phyloP scores from a whole-genome alignment of 2,329 filamentous ascomycete species.

The Penicillium palitans region DNA sequence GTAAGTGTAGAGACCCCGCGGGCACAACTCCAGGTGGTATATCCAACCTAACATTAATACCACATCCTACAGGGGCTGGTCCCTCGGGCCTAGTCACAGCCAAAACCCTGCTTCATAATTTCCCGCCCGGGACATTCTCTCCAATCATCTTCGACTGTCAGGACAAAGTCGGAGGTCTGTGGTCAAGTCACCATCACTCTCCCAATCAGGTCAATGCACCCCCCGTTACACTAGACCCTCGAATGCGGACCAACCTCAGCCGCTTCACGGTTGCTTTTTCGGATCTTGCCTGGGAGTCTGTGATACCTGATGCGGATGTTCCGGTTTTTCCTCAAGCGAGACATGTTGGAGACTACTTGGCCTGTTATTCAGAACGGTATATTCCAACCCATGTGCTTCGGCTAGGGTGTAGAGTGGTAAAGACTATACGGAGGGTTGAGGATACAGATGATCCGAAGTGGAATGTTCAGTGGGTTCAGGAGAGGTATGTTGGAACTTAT shows the following conservation, averaged over 20 bases:
- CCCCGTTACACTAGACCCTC: slow-evolving; percentile 55
- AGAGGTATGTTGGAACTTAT: slow-evolving; percentile 16
- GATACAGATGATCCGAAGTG: slow-evolving; percentile 32
- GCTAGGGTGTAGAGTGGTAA: slow-evolving; percentile 48
- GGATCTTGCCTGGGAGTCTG: slow-evolving; percentile 68
- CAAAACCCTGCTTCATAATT: slow-evolving; percentile 69
- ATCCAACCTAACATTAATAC: slow-evolving; percentile 5
- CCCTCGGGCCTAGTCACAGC: slow-evolving; percentile 69
- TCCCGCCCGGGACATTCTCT: slow-evolving; percentile 55
- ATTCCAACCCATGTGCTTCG: slow-evolving; percentile 50
- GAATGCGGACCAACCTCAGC: slow-evolving; percentile 65
- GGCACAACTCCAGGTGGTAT: not conserved
- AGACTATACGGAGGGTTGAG: slow-evolving; percentile 24
- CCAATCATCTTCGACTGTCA: slow-evolving; percentile 71
- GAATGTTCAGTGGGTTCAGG: slow-evolving; percentile 40
- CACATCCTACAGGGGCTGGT: slow-evolving; percentile 57
- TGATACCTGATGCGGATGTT: slow-evolving; percentile 41
- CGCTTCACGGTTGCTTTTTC: slow-evolving; percentile 64
- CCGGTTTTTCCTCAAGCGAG: slow-evolving; percentile 73
- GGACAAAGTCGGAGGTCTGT: slow-evolving; percentile 71
- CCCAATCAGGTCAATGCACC: not conserved
- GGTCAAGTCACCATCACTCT: slow-evolving; percentile 53
- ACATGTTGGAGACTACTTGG: slow-evolving; percentile 72
- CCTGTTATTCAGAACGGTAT: slow-evolving; percentile 63
- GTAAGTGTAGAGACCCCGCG: slow-evolving; percentile 29